Evolutionary conservation across 2,329 filamentous ascomycete species (phyloP).

Genomic region (Hortaea werneckii): DNA sequence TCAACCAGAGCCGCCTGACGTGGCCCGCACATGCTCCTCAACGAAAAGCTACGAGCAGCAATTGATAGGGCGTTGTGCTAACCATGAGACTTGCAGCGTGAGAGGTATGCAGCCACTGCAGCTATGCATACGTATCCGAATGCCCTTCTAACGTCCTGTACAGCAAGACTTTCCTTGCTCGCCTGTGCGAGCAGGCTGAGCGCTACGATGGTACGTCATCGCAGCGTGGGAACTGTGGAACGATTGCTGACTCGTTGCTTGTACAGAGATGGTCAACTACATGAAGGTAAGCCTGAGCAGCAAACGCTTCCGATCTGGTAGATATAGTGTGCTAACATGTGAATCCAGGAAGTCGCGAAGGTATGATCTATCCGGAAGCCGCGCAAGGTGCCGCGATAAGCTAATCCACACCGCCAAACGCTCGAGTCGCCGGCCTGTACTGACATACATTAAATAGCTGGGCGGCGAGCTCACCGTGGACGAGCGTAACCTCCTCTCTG

Average conservation of each 20-base stretch:
- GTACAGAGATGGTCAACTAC: slow-evolving; percentile 86
- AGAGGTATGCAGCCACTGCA: slow-evolving; percentile 31
- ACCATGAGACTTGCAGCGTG: slow-evolving; percentile 38
- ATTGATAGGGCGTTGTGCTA: slow-evolving; percentile 13
- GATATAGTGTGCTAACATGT: slow-evolving; percentile 24
- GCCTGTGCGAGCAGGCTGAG: slow-evolving; percentile 99
- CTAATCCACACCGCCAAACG: not conserved
- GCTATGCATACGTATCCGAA: slow-evolving; percentile 10
- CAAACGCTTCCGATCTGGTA: not conserved
- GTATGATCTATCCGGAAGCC: slow-evolving; percentile 36
- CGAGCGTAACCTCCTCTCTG: slow-evolving; percentile 84
- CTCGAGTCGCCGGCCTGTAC: not conserved
- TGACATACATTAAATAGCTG: slow-evolving; percentile 36
- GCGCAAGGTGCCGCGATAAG: slow-evolving; percentile 7
- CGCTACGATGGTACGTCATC: slow-evolving; percentile 78
- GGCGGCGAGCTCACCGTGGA: slow-evolving; percentile 59
- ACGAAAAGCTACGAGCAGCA: slow-evolving; percentile 3
- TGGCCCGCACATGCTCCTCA: slow-evolving; percentile 7
- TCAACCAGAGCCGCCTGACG: not conserved
- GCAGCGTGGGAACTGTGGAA: slow-evolving; percentile 1
- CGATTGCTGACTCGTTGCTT: slow-evolving; percentile 17
- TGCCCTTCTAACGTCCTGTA: slow-evolving; percentile 33
- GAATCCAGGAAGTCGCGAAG: slow-evolving; percentile 78
- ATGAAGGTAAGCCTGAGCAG: slow-evolving; percentile 65
- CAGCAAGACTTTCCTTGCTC: slow-evolving; percentile 99